Evolutionary conservation across 345 rosid genomes (phyloP), one percentile per base, ranked within the genome.

Genomic region (Salix brachista): DNA sequence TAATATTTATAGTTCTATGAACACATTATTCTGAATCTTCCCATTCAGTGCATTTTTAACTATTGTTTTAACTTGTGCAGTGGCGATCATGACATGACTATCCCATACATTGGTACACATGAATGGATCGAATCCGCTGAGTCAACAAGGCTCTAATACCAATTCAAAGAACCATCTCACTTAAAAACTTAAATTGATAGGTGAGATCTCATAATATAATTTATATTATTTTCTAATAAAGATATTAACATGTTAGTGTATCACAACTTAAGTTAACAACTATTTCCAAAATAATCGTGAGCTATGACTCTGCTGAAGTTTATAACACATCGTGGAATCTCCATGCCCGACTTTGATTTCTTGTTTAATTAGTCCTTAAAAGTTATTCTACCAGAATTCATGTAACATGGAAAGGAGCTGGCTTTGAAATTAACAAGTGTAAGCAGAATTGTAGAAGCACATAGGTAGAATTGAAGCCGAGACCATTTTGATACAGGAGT

Each of bases 21-120:
- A 23, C 9, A 1, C 3, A 0, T 32, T 6, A 3, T 14, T 26
- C 11, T 50, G 10, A 14, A 48, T 37, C n/a, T 4, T 21, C n/a
- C 11, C 4, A n/a, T 16, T 0, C 61, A n/a, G 36, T 18, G 58
- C 9, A 50, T 18, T 16, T 10, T 61, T 25, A 60, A 58, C 6
- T 19, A 52, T 19, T 62, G 30, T 48, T 58, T 80, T 46, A 26
- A 6, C 52, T 18, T 23, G 0, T 44, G 28, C 52, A 86, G 85
- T 68, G 89, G 89, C 1, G 89, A 86, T 64, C 79, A 71, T 34
- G 87, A 86, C 81, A 65, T 84, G 77, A 23, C 48, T n/a, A 26
- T 84, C n/a, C 83, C 85, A 23, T 78, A 78, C 19, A 12, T 74
- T 9, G 87, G 84, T 4, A 73, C 77, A 4, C 79, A 72, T 13